Base-by-base conservation (phyloP, 345 rosid species). In the Balakata baccata region DNA sequence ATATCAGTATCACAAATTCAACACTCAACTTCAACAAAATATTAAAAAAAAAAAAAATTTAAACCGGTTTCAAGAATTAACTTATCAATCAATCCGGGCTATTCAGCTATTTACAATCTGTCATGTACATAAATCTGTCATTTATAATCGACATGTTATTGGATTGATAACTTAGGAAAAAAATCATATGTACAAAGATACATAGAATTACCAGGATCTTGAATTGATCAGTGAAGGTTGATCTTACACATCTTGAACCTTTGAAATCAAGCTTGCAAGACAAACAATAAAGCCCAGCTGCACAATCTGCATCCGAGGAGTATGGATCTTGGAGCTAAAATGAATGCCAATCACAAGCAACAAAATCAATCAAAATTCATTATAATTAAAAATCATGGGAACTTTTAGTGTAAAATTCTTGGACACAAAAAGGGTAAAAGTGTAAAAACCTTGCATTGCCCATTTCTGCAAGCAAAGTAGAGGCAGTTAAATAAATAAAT, bases 161-260 rank as follows among this genome's bases (percentile, higher is more conserved):
- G 34, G 34, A 29, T 29, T 29, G 34, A 2, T 29, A 6, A 10
- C 6, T 9, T 9, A 58, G 7, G 23, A 11, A 34, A 67, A 25
- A 46, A 17, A 10, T 29, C 34, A 29, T 29, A 29, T 29, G 34
- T 29, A 29, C 1, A 29, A 29, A 29, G 1, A 29, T 29, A 29
- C 2, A 29, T 29, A 29, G 34, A 45, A 46, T 25, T 3, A 59
- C 39, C 87, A 87, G 77, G 62, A 90, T 87, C 81, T 82, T 81
- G 87, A 90, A 90, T 54, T 81, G 91, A 70, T 87, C 78, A 3
- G 95, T 84, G 34, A 82, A 51, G 70, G 82, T 12, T 20, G 91
- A 82, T 80, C 92, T 74, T 3, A 87, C 86, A 64, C 95, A 90
- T 76, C 84, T 84, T 11, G 85, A 79, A 2, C 89, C 92, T 6